Evolutionary conservation across 2,329 filamentous ascomycete species (phyloP), one percentile per base, ranked within the genome.

Genomic region (Gremmenia infestans): DNA sequence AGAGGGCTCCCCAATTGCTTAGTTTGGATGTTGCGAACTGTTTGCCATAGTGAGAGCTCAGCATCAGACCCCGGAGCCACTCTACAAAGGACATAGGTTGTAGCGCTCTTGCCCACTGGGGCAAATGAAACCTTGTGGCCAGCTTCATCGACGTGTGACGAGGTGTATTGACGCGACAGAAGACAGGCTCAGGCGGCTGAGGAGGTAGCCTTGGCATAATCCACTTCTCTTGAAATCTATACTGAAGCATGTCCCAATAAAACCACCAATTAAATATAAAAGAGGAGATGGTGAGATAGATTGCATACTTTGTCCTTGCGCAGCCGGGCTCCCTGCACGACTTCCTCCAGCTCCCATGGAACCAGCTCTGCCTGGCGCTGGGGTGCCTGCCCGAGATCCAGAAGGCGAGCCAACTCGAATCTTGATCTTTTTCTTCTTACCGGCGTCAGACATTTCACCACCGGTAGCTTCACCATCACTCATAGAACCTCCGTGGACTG

Each of bases 401-500:
- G 74, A 73, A 5, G 84, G 83, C 5, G 65, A 65, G 15, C 70
- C 73, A 52, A 76, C 72, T 55, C 72, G 71, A 51, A 83, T 71
- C 69, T 81, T 83, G 63, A 83, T 69, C 69, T 81, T 82, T 67
- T 79, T 82, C 70, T 80, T 81, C 70, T 79, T 83, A 69, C 78
- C 80, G 52, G 75, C 78, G 60, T 86, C 83, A 1, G 82, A 85
- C 74, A 83, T 85, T 65, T 87, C 84, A 37, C 83, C 85, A 39
- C 79, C 86, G 1, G 86, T 89, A 40, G 78, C 85, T 68, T 91
- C 88, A 22, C 84, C 87, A 61, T 91, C 88, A 62, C 87, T 90
- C 53, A 81, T 81, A 48, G 85, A 85, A 39, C 81, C 83, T 48
- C 48, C 59, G 32, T 58, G 46, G 15, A 43, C 48, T 47, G 79